Evolutionary conservation across 1,284 basidiomycete species (phyloP), one percentile per base, ranked within the genome.

Genomic region (Apiotrichum laibachii): DNA sequence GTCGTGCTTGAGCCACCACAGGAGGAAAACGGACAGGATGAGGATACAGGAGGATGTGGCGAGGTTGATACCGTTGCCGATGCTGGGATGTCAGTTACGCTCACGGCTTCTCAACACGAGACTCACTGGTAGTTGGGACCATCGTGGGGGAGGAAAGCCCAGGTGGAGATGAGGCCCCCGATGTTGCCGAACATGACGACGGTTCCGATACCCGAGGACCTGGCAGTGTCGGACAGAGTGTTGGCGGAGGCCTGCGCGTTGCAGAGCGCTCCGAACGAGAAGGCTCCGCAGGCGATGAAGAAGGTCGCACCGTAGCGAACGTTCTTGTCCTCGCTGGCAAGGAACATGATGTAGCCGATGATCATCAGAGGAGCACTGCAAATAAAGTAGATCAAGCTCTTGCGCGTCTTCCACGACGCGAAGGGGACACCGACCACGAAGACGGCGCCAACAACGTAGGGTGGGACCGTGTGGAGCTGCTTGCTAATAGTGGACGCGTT

Each of bases 401-500:
- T 59, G 40, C 66, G 65, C n/a, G 65, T 67, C 65, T 74, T 76
- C 64, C 66, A 72, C 10, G 76, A 66, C 1, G 64, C n/a, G 59
- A 68, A 73, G 18, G 72, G 64, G 15, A 72, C 47, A 18, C 58
- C 21, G 11, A 77, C 43, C 1, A 67, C 67, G 21, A 67, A 65
- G 19, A 68, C 47, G 1, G 70, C 75, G 2, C 75, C 75, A 10
- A 68, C 69, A 11, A 77, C 57, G 55, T 74, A 72, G 7, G 73
- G 72, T 1, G 76, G 77, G 0, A 78, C 76, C 5, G 74, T 76
- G n/a, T 67, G 65, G 5, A 77, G 68, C 55, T 79, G 78, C 40
- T 73, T 64, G 15, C 69, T 48, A 43, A 79, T 66, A 12, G 72
- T 69, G 0, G 69, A 65, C 31, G 63, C 53, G 11, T 59, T 60